Conservation (phyloP, 495 filamentous ascomycete genomes). For the Staphylotrichum tortipilum region DNA sequence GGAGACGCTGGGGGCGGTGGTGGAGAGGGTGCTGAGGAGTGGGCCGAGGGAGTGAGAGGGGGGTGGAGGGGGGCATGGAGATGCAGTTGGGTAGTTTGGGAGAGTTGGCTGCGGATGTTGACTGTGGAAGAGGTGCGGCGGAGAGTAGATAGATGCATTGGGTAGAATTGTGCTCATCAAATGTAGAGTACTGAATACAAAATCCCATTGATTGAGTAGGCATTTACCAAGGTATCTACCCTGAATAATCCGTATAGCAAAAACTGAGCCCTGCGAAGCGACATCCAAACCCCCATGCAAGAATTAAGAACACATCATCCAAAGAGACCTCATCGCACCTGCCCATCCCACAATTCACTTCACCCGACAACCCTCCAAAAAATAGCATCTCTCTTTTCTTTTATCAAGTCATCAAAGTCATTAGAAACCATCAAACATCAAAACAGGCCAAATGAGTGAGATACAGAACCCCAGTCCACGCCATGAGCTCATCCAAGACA, state of each 20-base stretch:
- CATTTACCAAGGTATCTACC: no score
- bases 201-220: no score
- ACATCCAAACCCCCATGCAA: no score
- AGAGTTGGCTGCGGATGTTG: neutral
- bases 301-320: neutral
- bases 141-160: no score
- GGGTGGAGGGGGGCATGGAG: neutral
- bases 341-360: no score
- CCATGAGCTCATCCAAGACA: conserved; percentile 4
- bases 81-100: neutral
- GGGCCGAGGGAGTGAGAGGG: neutral
- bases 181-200: no score
- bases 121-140: no score
- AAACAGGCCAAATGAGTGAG: neutral
- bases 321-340: neutral
- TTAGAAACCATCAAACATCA: neutral
- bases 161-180: no score
- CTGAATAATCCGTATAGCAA: no score
- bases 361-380: neutral
- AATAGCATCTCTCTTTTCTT: neutral
- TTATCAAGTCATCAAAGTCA: conserved; percentile 5
- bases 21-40: conserved; percentile 7
- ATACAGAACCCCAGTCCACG: neutral
- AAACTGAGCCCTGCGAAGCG: no score
- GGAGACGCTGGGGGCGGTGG: conserved; percentile 1